Evolutionary conservation across 257 asterid genomes (phyloP), one percentile per base, ranked within the genome.

Genomic region (Jaltomata sinuosa): DNA sequence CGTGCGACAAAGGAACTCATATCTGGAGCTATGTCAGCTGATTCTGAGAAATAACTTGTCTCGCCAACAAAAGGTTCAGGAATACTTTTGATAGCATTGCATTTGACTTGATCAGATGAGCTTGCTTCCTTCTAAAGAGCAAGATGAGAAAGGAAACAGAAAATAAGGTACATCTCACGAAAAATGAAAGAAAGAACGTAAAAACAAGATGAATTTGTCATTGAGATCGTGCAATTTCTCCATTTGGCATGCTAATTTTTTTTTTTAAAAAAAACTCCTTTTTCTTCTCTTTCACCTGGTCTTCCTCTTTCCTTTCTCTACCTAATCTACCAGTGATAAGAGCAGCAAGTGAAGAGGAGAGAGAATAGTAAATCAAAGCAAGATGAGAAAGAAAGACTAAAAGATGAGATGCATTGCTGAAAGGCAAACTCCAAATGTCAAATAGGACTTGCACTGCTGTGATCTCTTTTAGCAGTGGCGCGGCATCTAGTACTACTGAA

Each of bases 1-100:
- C 79, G 89, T 83, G 50, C 19, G 86, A 87, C 90, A 84, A 87
- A 83, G 55, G 97, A 94, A 87, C 88, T 91, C 71, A 85, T 91
- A 88, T 92, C 94, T 84, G 92, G 90, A 83, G 94, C 94, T 80
- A 87, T 83, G 87, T 84, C 90, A 40, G 90, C 97, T 71, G 98
- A 93, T 87, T 94, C 98, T 71, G 97, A 92, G 64, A 94, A 88
- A 89, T 88, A 93, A 87, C 97, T 94, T 77, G 96, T 92, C 91
- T 91, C 94, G 36, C 89, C 89, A 85, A 84, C 89, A 87, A 92
- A 92, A 87, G 94, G 93, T 76, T 81, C 38, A 32, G 91, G 91
- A 62, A 93, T 90, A 85, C 59, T 52, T 85, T 50, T 68, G 67
- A 32, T 10, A 53, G 62, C 53, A 34, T 49, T 82, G 87, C 81